Percentiles rank a stretch among this genome's conserved stretches.
Conservation (phyloP, 495 filamentous ascomycete species). For the Podospora australis region DNA sequence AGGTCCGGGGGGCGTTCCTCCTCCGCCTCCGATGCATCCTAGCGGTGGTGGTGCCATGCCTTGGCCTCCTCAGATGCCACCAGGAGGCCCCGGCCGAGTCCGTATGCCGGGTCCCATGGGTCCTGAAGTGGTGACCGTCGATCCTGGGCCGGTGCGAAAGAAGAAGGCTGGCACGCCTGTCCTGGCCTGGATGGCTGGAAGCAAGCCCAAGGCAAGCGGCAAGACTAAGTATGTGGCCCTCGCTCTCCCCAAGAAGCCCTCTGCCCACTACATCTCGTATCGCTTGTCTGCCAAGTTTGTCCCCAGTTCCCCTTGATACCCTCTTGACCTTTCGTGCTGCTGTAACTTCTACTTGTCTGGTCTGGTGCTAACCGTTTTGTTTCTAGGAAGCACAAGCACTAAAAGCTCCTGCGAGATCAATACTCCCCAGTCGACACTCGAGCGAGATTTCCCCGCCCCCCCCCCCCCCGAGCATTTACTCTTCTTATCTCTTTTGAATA, state of each 20-base stretch:
- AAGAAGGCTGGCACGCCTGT: slow-evolving; percentile 13
- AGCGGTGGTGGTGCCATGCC: not conserved
- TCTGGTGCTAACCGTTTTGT: slow-evolving; percentile 6
- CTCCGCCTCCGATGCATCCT: slow-evolving; percentile 12
- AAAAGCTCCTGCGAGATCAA: no score
- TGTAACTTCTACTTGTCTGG: not conserved
- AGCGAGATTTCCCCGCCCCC: no score
- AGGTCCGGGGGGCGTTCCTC: slow-evolving; percentile 11
- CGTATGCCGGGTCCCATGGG: not conserved
- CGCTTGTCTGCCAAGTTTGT: slow-evolving; percentile 13
- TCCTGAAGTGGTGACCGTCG: slow-evolving; percentile 2
- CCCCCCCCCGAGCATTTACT: no score
- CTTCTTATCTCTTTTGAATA: not conserved
- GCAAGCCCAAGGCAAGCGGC: slow-evolving; percentile 25
- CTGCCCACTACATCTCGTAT: slow-evolving; percentile 2
- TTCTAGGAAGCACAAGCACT: no score
- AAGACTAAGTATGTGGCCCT: slow-evolving; percentile 30
- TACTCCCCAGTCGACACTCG: no score
- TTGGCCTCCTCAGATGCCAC: not conserved
- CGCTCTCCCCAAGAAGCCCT: slow-evolving; percentile 2
- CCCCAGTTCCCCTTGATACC: not conserved
- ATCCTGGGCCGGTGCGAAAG: not conserved
- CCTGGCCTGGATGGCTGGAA: slow-evolving; percentile 35
- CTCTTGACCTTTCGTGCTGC: not conserved
- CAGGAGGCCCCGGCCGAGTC: not conserved